These are phyloP conservation scores for Aspergillus pseudoglaucus DNA, from an alignment of 2,329 filamentous ascomycete species.

Conservation along the genomic window DNA sequence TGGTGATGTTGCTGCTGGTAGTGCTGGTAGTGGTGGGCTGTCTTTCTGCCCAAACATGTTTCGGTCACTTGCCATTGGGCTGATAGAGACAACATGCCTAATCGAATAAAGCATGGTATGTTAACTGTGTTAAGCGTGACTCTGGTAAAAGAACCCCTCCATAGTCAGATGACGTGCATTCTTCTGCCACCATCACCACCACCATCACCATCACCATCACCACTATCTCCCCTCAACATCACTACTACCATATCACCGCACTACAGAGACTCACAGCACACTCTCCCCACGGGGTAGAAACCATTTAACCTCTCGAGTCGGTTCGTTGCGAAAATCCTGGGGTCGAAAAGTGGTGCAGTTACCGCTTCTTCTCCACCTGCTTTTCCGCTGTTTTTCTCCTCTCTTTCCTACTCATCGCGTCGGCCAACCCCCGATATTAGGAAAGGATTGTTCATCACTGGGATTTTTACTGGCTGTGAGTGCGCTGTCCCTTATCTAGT, in stretches of 20 bases:
- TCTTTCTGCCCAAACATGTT: background rate
- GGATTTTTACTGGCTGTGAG: background rate
- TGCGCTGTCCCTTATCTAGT: background rate
- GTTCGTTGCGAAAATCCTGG: conserved; percentile 3
- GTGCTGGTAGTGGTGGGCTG: background rate
- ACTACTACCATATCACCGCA: background rate
- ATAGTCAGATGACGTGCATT: conserved; percentile 1
- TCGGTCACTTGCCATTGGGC: background rate
- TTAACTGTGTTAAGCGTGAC: background rate
- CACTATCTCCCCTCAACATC: conserved; percentile 1
- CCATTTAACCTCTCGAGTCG: conserved; percentile 5
- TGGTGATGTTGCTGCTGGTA: too few relatives aligned
- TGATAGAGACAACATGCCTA: background rate
- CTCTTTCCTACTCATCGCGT: background rate
- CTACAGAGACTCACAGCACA: too few relatives aligned
- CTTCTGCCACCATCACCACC: too few relatives aligned
- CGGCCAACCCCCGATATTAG: background rate
- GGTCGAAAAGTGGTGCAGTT: background rate
- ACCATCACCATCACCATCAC: background rate
- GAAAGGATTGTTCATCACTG: background rate
- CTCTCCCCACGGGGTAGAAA: conserved; percentile 10
- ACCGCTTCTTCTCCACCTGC: background rate
- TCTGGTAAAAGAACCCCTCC: background rate
- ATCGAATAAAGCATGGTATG: background rate
- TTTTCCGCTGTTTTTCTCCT: background rate